Evolutionary conservation across 129 eudicot species (phyloP), one percentile per base, ranked within the genome.

Genomic region (Sambucus nigra): DNA sequence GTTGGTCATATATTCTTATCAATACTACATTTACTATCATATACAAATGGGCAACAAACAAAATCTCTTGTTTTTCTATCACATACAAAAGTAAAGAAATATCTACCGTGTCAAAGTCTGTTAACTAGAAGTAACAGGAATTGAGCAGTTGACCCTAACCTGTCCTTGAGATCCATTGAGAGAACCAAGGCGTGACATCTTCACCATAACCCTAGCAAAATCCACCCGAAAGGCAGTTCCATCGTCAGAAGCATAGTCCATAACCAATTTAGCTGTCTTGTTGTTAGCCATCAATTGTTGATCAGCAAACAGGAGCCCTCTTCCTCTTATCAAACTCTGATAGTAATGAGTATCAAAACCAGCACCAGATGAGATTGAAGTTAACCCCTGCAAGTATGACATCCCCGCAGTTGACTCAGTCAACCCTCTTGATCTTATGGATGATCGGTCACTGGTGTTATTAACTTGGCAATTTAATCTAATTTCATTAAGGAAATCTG

Each of bases 141-240:
- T 22, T 1, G 42, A 40, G 49, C 62, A 55, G n/a, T 2, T 44
- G 17, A 58, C 32, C 15, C 72, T 50, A 5, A 66, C 39, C 18
- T 57, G 16, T 8, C 65, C 72, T 56, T 57, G 65, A 3, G 57
- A 56, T 14, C 51, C 64, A n/a, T 58, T 57, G 0, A 57, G 65
- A 23, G 13, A 33, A 31, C 57, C 65, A 8, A 66, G 51, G 25
- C 48, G 35, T 2, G 72, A 66, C 57, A 66, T 15, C 32, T 66
- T 66, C 27, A 56, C 14, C 72, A 66, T 66, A 14, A 51, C 63
- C 24, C 48, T 53, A 9, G 72, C 63, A 35, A 66, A 66, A n/a
- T 66, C 72, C 13, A 8, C n/a, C 51, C 59, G 42, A 28, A 66
- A 66, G 11, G 23, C 25, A 5, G 51, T 2, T 0, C 57, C 65